Evolutionary conservation across 441 rosid genomes (phyloP).

Genomic region (Gossypium schwendimanii): DNA sequence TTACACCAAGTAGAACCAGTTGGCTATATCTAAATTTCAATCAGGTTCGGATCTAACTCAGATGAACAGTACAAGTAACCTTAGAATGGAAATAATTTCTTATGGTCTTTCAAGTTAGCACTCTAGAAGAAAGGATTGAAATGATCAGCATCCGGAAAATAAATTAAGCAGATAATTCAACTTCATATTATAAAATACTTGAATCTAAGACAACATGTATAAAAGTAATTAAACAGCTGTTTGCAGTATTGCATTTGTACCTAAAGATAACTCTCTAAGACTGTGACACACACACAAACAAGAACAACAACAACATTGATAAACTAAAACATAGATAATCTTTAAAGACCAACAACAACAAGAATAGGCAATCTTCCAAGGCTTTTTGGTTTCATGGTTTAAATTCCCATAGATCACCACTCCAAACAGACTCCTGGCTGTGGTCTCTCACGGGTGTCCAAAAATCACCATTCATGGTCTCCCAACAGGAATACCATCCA

Average conservation of each 20-base stretch:
- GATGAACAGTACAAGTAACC: neutral
- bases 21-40: neutral
- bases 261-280: neutral
- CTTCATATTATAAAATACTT: neutral
- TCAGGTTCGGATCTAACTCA: neutral
- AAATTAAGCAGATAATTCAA: neutral
- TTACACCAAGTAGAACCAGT: neutral
- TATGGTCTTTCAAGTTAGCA: too few relatives aligned
- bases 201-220: neutral
- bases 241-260: neutral
- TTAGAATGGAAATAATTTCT: neutral
- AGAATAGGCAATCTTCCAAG: neutral
- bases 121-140: neutral
- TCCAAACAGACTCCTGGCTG: neutral
- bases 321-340: neutral
- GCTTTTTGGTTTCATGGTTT: neutral
- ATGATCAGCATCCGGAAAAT: neutral
- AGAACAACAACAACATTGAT: neutral
- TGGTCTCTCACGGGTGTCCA: neutral
- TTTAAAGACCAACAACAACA: neutral
- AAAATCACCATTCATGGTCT: neutral
- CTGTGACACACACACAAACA: neutral
- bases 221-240: neutral
- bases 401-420: neutral
- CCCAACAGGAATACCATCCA: conserved; percentile 3